phyloP scores from a whole-genome alignment of 108 stramenopile species.

The Discostella pseudostelligera region DNA sequence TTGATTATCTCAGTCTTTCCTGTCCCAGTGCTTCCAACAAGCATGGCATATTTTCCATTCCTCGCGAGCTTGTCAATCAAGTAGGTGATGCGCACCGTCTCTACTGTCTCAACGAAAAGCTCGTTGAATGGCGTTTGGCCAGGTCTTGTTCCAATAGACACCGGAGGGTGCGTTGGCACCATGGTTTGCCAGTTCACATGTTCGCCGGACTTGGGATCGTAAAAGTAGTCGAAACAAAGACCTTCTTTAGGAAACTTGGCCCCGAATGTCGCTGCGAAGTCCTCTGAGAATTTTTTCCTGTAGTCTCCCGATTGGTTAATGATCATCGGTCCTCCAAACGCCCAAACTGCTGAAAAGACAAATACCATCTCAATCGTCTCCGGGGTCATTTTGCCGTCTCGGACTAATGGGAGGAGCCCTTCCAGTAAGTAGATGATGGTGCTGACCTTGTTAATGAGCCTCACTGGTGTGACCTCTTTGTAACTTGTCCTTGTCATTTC shows the following conservation, averaged over 20 bases:
- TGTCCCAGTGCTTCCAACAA: constrained; percentile 87
- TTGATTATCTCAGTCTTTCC: constrained; percentile 89
- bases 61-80: constrained; percentile 75
- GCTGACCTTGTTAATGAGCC: constrained; percentile 78
- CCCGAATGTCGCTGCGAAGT: constrained; percentile 61
- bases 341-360: constrained; percentile 83
- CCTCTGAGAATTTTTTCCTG: constrained; percentile 75
- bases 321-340: constrained; percentile 90
- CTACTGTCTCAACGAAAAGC: constrained; percentile 81
- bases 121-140: constrained; percentile 81
- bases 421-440: constrained; percentile 80
- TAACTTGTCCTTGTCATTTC: constrained; percentile 76
- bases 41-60: constrained; percentile 79
- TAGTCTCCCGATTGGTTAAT: constrained; percentile 83
- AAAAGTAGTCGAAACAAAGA: constrained; percentile 82
- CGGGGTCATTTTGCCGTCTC: constrained; percentile 61
- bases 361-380: constrained; percentile 72
- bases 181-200: constrained; percentile 61
- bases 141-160: constrained; percentile 71
- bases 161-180: constrained; percentile 63
- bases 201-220: constrained; percentile 50
- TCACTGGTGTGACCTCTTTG: constrained; percentile 78
- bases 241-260: constrained; percentile 73
- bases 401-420: constrained; percentile 54
- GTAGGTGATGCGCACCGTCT: constrained; percentile 79